A percentile compares a stretch with the other conserved stretches of the same genome.
These are phyloP conservation scores for Tricholoma sp. DNA, from an alignment of 768 basidiomycete species.

Conservation along the genomic window DNA sequence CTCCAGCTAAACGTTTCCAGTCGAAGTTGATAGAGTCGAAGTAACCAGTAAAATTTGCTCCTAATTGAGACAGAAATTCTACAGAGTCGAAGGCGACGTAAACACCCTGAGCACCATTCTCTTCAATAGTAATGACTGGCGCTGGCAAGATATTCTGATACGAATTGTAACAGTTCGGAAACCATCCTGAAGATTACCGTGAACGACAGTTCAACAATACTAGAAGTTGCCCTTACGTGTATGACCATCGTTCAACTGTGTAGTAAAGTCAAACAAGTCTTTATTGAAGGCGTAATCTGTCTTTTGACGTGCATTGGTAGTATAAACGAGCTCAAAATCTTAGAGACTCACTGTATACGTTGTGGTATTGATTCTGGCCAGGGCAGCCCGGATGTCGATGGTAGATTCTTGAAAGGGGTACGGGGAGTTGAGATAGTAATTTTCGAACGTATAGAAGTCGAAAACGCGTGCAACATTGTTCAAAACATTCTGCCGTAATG, in stretches of 20 bases:
- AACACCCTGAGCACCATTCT: conserved; percentile 40
- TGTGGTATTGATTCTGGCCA: conserved; percentile 44
- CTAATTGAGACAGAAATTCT: conserved; percentile 43
- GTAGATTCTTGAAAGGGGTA: conserved; percentile 55
- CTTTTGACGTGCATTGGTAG: conserved; percentile 21
- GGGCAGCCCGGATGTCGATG: conserved; percentile 43
- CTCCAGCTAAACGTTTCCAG: conserved; percentile 58
- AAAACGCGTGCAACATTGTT: conserved; percentile 42
- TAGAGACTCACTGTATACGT: conserved; percentile 34
- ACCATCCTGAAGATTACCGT: conserved; percentile 39
- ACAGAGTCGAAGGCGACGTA: conserved; percentile 53
- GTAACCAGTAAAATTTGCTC: conserved; percentile 38
- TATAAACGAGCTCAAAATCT: background rate
- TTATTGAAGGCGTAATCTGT: conserved; percentile 65
- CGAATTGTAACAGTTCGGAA: conserved; percentile 49
- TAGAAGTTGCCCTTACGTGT: conserved; percentile 34
- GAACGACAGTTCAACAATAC: background rate
- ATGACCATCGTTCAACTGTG: conserved; percentile 59
- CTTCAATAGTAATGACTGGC: conserved; percentile 46
- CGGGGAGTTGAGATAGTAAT: conserved; percentile 45
- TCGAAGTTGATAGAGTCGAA: conserved; percentile 47
- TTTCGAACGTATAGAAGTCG: conserved; percentile 52
- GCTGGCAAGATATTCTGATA: conserved; percentile 55
- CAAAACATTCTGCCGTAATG: conserved; percentile 49
- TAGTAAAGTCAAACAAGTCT: conserved; percentile 51